Conservation (phyloP, 176 grass and related monocot species). For the Oryza rufipogon region DNA sequence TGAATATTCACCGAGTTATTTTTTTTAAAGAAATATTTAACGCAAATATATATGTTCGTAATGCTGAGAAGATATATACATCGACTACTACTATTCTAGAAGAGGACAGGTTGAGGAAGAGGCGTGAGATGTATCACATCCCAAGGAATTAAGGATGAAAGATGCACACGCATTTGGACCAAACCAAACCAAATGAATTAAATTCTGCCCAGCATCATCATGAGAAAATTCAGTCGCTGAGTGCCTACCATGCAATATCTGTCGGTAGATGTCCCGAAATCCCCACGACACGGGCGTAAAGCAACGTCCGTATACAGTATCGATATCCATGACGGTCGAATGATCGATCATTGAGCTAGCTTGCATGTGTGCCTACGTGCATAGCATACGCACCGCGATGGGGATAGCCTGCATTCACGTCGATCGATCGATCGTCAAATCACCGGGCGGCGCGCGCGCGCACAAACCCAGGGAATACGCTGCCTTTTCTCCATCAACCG, state of each 20-base stretch:
- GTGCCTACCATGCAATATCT: slow-evolving; percentile 4
- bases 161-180: background rate
- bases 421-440: slow-evolving; percentile 17
- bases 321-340: background rate
- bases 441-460: background rate
- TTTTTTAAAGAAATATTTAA: background rate
- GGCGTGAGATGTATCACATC: background rate
- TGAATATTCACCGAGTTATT: too few species aligned
- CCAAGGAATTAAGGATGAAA: background rate
- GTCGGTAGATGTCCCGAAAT: slow-evolving; percentile 44
- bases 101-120: background rate
- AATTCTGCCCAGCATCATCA: slow-evolving; percentile 23
- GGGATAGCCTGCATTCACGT: background rate
- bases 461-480: slow-evolving; percentile 10
- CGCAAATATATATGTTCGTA: too few species aligned
- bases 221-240: background rate
- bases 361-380: background rate
- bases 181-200: slow-evolving; percentile 9
- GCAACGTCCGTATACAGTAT: slow-evolving; percentile 22
- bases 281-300: slow-evolving; percentile 39
- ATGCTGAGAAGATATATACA: too few species aligned
- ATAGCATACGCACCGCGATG: slow-evolving; percentile 1
- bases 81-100: too few species aligned
- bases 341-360: background rate
- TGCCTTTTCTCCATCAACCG: background rate